phyloP scores from a whole-genome alignment of 2,329 filamentous ascomycete species.

The Metarhizium humberi region DNA sequence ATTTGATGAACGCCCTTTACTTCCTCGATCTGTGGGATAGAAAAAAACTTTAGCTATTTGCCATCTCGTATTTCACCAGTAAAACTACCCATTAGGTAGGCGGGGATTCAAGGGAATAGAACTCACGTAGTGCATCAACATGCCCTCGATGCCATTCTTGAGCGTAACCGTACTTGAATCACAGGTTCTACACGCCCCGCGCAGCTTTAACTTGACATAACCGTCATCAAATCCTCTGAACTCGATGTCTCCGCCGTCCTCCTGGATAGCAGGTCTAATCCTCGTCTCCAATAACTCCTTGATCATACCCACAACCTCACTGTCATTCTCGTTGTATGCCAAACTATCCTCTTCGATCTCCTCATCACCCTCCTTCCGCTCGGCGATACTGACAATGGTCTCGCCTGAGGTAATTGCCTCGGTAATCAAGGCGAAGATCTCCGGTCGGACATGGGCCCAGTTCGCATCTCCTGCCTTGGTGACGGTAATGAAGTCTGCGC shows the following conservation, averaged over 20 bases:
- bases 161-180: conserved; percentile 94
- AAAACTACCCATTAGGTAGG: background rate
- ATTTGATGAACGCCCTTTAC: conserved; percentile 89
- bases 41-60: background rate
- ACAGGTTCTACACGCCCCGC: conserved; percentile 90
- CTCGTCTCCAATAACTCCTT: conserved; percentile 94
- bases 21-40: conserved; percentile 69
- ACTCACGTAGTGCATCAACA: conserved; percentile 93
- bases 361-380: conserved; percentile 45
- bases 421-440: conserved; percentile 91
- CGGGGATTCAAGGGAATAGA: background rate
- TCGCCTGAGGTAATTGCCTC: conserved; percentile 82
- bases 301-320: conserved; percentile 95
- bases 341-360: conserved; percentile 54
- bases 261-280: conserved; percentile 91
- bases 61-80: background rate
- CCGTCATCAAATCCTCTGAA: conserved; percentile 80
- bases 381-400: conserved; percentile 64
- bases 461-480: conserved; percentile 81
- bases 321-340: conserved; percentile 80
- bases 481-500: conserved; percentile 90
- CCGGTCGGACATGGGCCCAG: conserved; percentile 92
- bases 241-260: conserved; percentile 96
- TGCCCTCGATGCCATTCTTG: conserved; percentile 96
- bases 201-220: conserved; percentile 74